Conservation (phyloP, 192 early-diverging fungal species). For the Gamsiella multidivaricata region DNA sequence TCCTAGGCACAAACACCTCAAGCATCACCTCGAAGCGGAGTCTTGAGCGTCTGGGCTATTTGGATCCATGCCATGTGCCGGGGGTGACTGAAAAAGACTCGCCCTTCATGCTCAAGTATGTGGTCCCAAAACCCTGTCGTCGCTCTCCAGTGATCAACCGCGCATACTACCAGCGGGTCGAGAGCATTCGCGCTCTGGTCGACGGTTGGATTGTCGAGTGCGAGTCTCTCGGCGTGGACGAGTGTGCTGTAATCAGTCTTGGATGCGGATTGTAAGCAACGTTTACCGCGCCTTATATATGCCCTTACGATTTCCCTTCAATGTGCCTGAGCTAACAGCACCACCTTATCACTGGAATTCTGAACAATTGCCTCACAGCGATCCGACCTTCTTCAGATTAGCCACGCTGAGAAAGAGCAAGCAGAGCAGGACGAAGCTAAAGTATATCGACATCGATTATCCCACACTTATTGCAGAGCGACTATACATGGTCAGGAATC, state of each 20-base stretch:
- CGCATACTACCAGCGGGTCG: constrained; percentile 38
- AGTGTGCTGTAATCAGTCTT: constrained; percentile 36
- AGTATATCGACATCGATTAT: constrained; percentile 48
- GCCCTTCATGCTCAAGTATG: constrained; percentile 45
- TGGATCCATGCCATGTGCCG: constrained; percentile 30
- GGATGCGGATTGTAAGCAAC: constrained; percentile 49
- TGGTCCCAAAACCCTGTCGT: constrained; percentile 36
- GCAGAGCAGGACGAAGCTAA: constrained; percentile 25
- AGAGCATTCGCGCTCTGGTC: constrained; percentile 35
- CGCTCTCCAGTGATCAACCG: constrained; percentile 53
- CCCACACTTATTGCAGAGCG: constrained; percentile 36
- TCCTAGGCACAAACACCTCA: constrained; percentile 51
- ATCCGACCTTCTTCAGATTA: constrained; percentile 41
- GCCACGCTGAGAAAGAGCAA: constrained; percentile 14
- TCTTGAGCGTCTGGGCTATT: constrained; percentile 44
- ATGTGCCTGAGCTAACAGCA: no score
- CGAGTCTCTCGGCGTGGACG: constrained; percentile 17
- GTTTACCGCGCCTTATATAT: neutral
- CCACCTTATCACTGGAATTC: no score
- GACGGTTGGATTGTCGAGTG: constrained; percentile 44
- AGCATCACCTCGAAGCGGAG: constrained; percentile 52
- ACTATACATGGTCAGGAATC: constrained; percentile 44
- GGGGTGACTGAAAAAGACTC: constrained; percentile 39
- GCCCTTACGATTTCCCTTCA: neutral
- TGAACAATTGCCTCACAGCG: constrained; percentile 12